phyloP scores from a whole-genome alignment of 495 filamentous ascomycete genomes.

The Podospora comata region DNA sequence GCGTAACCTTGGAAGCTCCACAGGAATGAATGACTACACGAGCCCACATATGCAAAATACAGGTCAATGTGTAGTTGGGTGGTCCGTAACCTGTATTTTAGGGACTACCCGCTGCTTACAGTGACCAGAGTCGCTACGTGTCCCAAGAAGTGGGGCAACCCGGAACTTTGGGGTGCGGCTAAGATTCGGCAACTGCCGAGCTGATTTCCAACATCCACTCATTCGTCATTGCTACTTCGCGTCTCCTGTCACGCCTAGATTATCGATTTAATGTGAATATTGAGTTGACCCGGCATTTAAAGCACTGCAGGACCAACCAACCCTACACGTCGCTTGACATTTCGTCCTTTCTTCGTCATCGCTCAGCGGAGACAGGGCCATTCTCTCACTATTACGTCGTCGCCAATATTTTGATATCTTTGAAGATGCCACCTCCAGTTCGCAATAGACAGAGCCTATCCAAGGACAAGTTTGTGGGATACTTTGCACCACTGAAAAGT shows the following conservation, averaged over 20 bases:
- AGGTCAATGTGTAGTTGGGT: no score
- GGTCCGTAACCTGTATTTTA: no score
- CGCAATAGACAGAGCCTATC: conserved; percentile 49
- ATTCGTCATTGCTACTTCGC: background rate
- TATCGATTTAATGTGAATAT: background rate
- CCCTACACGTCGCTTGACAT: background rate
- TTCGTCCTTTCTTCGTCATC: background rate
- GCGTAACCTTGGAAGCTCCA: no score
- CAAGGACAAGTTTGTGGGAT: conserved; percentile 59
- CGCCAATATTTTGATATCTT: background rate
- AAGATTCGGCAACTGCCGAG: no score
- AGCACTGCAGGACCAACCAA: background rate
- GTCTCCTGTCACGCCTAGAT: background rate
- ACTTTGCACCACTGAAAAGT: conserved; percentile 57
- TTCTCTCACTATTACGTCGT: background rate
- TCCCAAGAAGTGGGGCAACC: no score
- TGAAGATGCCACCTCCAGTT: conserved; percentile 50
- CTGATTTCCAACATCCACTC: background rate
- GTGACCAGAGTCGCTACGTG: no score
- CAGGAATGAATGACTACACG: no score
- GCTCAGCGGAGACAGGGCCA: background rate
- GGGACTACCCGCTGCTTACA: no score
- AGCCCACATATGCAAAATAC: no score
- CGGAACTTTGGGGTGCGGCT: no score
- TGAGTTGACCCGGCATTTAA: background rate